Base-by-base conservation (phyloP, 257 asterid genomes). In the Fraxinus pennsylvanica region DNA sequence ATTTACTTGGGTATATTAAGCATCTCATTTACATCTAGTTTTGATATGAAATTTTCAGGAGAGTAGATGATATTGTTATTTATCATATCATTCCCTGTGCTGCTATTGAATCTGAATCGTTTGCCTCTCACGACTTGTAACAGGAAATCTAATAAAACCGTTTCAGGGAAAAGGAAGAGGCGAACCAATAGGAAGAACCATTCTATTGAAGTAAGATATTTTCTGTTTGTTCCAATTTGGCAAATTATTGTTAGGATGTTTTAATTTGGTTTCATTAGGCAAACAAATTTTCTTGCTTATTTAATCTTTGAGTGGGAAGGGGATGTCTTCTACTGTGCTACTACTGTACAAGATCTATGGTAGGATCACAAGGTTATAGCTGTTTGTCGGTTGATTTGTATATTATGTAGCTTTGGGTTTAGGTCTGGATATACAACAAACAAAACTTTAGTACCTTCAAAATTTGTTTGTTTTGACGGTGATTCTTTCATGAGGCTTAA, bases 181-280 rank as follows among this genome's bases (percentile, higher is more conserved):
- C 75, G 35, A 6, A 74, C 9, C 19, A 78, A 68, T 30, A 72
- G 33, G 81, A 82, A 81, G 78, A 84, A 81, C n/a, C 59, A 71
- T 76, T 77, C 79, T 65, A 68, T 89, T 71, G 91, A 94, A 75
- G 98, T 93, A 76, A 61, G 90, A 68, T 50, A 10, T 32, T 71
- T 57, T 19, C 21, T 38, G 22, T 63, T 68, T 61, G 67, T 70
- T 67, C 52, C n/a, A 47, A 35, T 47, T 27, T 63, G 17, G 19
- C 35, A 12, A 27, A 22, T 22, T 63, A 63, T 27, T 27, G 6
- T 63, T 63, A 4, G 69, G n/a, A 4, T 61, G 25, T 22, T 63
- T 12, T 12, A 52, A 6, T 73, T 38, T 54, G 47, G 36, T 6
- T 65, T 67, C 9, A 29, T 21, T 30, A 35, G 69, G 75, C 61